These are phyloP conservation scores for Phytopythium oedochilum DNA, from an alignment of 352 stramenopile species.

Conservation along the genomic window DNA sequence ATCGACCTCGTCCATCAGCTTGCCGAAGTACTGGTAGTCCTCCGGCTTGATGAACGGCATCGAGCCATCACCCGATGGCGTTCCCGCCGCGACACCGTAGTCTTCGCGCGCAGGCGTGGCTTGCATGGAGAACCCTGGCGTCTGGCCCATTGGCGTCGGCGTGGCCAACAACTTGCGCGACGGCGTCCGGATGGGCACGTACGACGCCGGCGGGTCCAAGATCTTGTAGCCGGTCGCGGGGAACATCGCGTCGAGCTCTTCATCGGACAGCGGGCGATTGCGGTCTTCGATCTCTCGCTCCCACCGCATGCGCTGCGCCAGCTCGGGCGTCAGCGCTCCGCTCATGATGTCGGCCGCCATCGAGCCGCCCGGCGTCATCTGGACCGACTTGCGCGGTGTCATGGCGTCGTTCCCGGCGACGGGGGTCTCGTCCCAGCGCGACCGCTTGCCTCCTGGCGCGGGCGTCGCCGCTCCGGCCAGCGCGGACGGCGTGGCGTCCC, in stretches of 20 bases:
- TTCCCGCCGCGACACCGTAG: constrained; percentile 69
- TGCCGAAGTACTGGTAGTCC: constrained; percentile 98
- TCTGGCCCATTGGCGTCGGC: constrained; percentile 93
- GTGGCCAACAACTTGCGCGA: constrained; percentile 94
- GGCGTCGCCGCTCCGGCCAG: constrained; percentile 42
- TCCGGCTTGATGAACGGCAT: constrained; percentile 99
- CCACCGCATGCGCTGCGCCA: constrained; percentile 91
- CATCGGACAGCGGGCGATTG: constrained; percentile 94
- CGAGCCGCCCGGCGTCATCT: constrained; percentile 70
- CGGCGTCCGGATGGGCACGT: constrained; percentile 95
- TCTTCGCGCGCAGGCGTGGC: constrained; percentile 75
- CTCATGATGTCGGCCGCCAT: constrained; percentile 53
- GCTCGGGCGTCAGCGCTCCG: constrained; percentile 82
- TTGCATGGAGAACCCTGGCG: constrained; percentile 88
- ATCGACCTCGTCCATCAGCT: constrained; percentile 92
- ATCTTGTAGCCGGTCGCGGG: constrained; percentile 94
- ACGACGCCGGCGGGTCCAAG: constrained; percentile 92
- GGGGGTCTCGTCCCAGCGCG: constrained; percentile 96
- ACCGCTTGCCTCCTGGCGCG: constrained; percentile 80
- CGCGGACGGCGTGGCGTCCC: constrained; percentile 91
- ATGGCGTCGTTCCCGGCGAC: constrained; percentile 47
- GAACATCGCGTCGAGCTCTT: constrained; percentile 97
- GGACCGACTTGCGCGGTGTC: constrained; percentile 42
- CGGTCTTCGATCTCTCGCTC: constrained; percentile 97
- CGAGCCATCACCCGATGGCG: constrained; percentile 64